Conservation (phyloP, 2,329 filamentous ascomycete genomes). For the Pleochaeta shiraiana region DNA sequence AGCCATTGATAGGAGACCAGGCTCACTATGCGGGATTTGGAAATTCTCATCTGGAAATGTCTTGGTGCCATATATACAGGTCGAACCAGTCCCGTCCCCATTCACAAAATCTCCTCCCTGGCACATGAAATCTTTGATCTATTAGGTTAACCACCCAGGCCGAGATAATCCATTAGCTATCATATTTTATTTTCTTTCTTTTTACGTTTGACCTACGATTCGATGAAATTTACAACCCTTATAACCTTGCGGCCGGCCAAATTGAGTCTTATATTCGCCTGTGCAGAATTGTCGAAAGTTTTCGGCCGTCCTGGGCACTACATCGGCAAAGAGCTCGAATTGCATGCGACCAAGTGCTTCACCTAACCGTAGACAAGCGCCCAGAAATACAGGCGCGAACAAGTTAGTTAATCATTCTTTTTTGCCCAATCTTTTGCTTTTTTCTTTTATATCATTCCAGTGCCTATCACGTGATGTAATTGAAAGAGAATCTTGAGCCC, state of each 20-base stretch:
- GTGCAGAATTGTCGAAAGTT: slow-evolving; percentile 98
- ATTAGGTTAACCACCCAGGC: too few species aligned
- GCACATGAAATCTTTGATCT: slow-evolving; percentile 96
- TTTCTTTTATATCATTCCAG: neutral
- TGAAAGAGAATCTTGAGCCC: neutral
- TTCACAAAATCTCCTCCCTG: slow-evolving; percentile 94
- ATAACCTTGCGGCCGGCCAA: slow-evolving; percentile 71
- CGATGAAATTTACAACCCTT: slow-evolving; percentile 90
- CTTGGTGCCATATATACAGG: slow-evolving; percentile 68
- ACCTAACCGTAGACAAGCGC: too few species aligned
- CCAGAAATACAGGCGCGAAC: too few species aligned
- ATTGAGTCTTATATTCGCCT: slow-evolving; percentile 63
- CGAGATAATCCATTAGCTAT: too few species aligned
- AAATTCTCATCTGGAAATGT: slow-evolving; percentile 89
- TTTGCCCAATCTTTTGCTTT: too few species aligned
- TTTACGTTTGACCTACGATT: slow-evolving; percentile 37
- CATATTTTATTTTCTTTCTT: too few species aligned
- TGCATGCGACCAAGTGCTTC: slow-evolving; percentile 72
- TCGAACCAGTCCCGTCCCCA: slow-evolving; percentile 75
- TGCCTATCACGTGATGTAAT: neutral
- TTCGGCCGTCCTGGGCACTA: slow-evolving; percentile 73
- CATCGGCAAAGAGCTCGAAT: slow-evolving; percentile 74
- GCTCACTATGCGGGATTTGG: slow-evolving; percentile 48
- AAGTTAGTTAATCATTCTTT: too few species aligned
- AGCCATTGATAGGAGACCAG: slow-evolving; percentile 82